phyloP scores from a whole-genome alignment of 371 early-diverging fungal species.

The Apophysomyces elegans region DNA sequence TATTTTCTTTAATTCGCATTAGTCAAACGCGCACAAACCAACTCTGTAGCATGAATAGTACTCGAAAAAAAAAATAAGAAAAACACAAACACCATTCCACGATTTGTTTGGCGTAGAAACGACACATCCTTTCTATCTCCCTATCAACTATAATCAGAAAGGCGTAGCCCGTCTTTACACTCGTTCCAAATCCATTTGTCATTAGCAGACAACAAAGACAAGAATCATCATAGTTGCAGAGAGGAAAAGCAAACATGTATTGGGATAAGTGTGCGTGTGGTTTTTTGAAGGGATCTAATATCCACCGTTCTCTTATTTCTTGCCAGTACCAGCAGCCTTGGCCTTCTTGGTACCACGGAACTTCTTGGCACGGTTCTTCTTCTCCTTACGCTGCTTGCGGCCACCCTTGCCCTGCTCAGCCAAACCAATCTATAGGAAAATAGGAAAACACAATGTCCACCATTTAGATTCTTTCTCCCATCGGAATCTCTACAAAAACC shows the following conservation, averaged over 20 bases:
- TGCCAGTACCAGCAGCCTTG: conserved; percentile 67
- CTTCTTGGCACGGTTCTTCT: conserved; percentile 99
- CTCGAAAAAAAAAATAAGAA: no score
- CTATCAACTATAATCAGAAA: no score
- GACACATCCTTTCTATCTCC: no score
- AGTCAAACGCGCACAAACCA: no score
- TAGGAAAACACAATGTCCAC: conserved; percentile 36
- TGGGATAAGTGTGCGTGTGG: not conserved
- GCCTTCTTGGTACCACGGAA: conserved; percentile 97
- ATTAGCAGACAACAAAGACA: not conserved
- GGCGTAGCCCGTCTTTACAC: not conserved
- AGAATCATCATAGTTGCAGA: not conserved
- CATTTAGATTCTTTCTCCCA: no score
- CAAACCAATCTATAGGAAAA: conserved; percentile 67
- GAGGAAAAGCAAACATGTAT: not conserved
- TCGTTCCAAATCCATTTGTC: not conserved
- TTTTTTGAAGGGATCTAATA: not conserved
- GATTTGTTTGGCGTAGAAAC: no score
- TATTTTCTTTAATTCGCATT: no score
- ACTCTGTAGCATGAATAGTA: no score
- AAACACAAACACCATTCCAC: no score
- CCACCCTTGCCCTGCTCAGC: conserved; percentile 78
- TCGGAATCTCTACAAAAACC: no score
- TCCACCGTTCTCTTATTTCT: conserved; percentile 31
- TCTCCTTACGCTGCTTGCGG: conserved; percentile 99